Percentiles rank a stretch among this genome's conserved stretches.
Evolutionary conservation across 2,329 filamentous ascomycete species (phyloP).

Genomic region (Paramyrothecium sp.): DNA sequence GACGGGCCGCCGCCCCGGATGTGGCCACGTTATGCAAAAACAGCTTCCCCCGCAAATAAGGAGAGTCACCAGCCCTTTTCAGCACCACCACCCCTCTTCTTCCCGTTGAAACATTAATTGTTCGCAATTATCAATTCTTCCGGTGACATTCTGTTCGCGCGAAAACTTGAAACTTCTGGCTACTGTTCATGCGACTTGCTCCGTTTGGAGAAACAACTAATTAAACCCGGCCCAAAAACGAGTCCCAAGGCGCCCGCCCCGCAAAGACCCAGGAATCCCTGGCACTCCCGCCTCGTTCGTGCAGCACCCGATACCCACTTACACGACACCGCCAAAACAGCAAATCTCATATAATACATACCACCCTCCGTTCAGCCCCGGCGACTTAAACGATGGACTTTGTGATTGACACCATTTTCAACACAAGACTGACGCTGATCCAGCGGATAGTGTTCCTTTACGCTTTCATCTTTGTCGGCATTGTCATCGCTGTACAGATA

Average conservation of each 20-base stretch:
- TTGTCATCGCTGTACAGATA: constrained; percentile 16
- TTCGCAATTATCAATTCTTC: too few species aligned
- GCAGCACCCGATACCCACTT: background rate
- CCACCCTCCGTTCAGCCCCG: background rate
- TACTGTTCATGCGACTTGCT: background rate
- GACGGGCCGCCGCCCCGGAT: background rate
- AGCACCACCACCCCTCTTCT: too few species aligned
- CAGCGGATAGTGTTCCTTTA: constrained; percentile 16
- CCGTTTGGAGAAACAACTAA: background rate
- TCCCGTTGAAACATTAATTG: too few species aligned
- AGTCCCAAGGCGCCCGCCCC: background rate
- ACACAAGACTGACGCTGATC: background rate
- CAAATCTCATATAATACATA: background rate
- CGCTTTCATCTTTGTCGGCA: constrained; percentile 14
- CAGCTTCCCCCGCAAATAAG: too few species aligned
- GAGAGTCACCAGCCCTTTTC: too few species aligned
- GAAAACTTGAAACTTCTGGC: too few species aligned
- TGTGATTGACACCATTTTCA: background rate
- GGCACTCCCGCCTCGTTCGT: background rate
- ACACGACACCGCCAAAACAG: background rate
- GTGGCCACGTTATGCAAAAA: background rate
- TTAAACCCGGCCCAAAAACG: background rate
- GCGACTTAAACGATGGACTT: background rate
- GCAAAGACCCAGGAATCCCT: background rate
- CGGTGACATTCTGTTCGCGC: too few species aligned